A percentile compares a stretch with the other conserved stretches of the same genome.
Evolutionary conservation across 75 land plant species (phyloP).

Genomic region (Gnetum montanum): DNA sequence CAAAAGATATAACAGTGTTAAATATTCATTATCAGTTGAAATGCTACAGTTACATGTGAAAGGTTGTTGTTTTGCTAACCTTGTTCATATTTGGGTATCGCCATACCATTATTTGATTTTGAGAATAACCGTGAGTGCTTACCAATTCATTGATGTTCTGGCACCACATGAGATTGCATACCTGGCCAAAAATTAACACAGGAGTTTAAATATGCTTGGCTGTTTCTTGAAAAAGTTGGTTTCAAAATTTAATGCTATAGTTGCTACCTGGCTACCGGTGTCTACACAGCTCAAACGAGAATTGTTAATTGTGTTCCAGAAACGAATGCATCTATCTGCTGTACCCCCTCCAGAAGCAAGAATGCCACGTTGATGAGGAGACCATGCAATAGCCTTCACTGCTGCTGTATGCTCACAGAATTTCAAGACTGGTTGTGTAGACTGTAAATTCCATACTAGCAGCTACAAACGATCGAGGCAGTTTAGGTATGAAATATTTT

Average conservation of each 20-base stretch:
- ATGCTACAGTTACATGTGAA: too few relatives aligned
- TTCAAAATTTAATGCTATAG: too few relatives aligned
- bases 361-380: slow-evolving; percentile 80
- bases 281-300: slow-evolving; percentile 66
- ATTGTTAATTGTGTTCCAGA: slow-evolving; percentile 75
- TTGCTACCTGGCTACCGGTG: slow-evolving; percentile 94
- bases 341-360: slow-evolving; percentile 91
- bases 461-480: slow-evolving; percentile 26
- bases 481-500: neutral
- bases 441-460: slow-evolving; percentile 76
- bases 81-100: slow-evolving; percentile 83
- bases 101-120: slow-evolving; percentile 87
- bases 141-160: slow-evolving; percentile 89
- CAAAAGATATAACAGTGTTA: neutral
- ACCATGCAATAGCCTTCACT: slow-evolving; percentile 94
- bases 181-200: slow-evolving; percentile 28
- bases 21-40: too few relatives aligned
- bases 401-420: slow-evolving; percentile 85
- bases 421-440: slow-evolving; percentile 63
- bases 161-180: slow-evolving; percentile 83
- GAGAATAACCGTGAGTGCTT: slow-evolving; percentile 88
- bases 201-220: neutral
- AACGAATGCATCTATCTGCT: slow-evolving; percentile 75
- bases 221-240: too few relatives aligned
- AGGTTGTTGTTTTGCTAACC: slow-evolving; percentile 45